A percentile compares a stretch with the other conserved stretches of the same genome.
Conservation (phyloP, 345 rosid species). For the Lumnitzera racemosa region DNA sequence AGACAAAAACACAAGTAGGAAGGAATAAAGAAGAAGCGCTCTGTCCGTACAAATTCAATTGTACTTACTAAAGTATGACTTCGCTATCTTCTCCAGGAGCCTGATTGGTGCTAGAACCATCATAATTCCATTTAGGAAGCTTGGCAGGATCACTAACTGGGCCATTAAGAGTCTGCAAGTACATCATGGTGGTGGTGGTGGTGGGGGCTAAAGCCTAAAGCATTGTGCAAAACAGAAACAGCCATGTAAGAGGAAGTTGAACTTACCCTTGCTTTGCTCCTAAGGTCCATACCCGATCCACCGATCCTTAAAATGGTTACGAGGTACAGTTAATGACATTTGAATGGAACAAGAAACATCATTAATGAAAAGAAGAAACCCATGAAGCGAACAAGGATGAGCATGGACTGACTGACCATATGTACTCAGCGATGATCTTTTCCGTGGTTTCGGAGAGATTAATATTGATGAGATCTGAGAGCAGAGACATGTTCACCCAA, state of each 20-base stretch:
- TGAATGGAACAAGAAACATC: too few relatives aligned
- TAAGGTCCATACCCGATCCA: slow-evolving; percentile 78
- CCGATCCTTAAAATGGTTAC: slow-evolving; percentile 50
- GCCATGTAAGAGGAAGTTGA: too few relatives aligned
- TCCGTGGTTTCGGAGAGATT: slow-evolving; percentile 66
- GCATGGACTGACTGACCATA: slow-evolving; percentile 44
- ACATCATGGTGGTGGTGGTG: too few relatives aligned
- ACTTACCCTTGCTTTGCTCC: slow-evolving; percentile 84
- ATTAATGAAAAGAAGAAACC: too few relatives aligned
- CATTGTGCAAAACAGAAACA: too few relatives aligned
- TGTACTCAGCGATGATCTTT: slow-evolving; percentile 83
- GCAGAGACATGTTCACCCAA: slow-evolving; percentile 43
- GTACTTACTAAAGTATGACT: slow-evolving; percentile 72
- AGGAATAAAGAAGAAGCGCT: background rate
- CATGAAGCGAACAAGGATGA: too few relatives aligned
- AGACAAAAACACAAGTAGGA: background rate
- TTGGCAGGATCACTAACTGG: slow-evolving; percentile 55
- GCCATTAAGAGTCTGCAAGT: slow-evolving; percentile 44
- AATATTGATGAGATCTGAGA: slow-evolving; percentile 74
- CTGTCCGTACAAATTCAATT: background rate
- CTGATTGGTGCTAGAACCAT: slow-evolving; percentile 90
- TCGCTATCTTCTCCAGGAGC: slow-evolving; percentile 94
- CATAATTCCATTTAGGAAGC: slow-evolving; percentile 81
- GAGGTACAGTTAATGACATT: background rate
- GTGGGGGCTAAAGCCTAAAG: too few relatives aligned